Base-by-base conservation (phyloP, 805 yeast species). In the Brettanomyces nanus region DNA sequence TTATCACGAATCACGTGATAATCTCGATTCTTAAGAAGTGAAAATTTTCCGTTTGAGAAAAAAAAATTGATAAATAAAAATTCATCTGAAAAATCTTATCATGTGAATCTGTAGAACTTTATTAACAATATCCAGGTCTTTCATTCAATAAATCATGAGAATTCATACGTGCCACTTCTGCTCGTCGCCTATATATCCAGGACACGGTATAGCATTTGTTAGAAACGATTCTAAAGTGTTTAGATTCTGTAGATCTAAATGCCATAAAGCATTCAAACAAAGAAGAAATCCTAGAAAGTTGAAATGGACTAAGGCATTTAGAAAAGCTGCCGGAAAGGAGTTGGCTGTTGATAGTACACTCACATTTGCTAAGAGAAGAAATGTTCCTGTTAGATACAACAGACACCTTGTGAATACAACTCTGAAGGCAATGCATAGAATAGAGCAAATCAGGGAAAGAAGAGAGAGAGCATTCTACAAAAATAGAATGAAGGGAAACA, bases 321-420 rank as follows among this genome's bases (percentile, higher is more conserved):
- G 98, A 68, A 92, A 92, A 63, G 95, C 97, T 45, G 97, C 97
- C 32, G 98, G 98, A 55, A 92, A 92, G 63, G 98, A 92, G 61
- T 75, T 92, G 71, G 96, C 95, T 19, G 97, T 92, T 41, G 98
- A 92, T 58, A 83, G 95, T 4, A 89, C 98, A 4, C 73, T 92
- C 55, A 85, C 97, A 1, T 92, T 92, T 63, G 95, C 95, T 42
- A 89, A 94, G 49, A 85, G 97, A 69, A 85, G 98, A 72, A 89
- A 92, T 60, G 92, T 92, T 33, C 98, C 98, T 35, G 97, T 92
- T 33, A 78, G 98, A 65, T 92, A 92, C 66, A 90, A 92, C 69
- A 79, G 98, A 70, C 97, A 92, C 56, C 73, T 92, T 43, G 97
- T 92, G 28, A 82, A 92, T 41, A 85, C 94, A 35, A 92, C 98